Evolutionary conservation across 192 early-diverging fungal genomes (phyloP), one percentile per base, ranked within the genome.

Genomic region (Coemansia sp.): DNA sequence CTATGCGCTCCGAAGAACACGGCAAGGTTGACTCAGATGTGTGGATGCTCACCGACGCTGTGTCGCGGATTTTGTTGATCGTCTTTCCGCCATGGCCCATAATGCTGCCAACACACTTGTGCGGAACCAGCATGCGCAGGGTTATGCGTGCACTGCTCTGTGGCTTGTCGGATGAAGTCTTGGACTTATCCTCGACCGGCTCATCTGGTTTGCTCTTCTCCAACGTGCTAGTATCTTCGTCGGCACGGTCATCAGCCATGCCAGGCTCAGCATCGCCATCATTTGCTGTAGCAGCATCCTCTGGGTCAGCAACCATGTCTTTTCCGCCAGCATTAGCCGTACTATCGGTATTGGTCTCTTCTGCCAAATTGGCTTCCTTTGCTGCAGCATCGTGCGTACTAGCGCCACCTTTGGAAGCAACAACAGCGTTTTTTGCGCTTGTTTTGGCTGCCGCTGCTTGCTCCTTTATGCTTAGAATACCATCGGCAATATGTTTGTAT

Each of bases 21-120:
- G 69, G 73, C 26, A 81, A 67, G 7, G 74, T 72, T 11, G 65
- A 56, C 53, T 81, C 78, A 11, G 73, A 75, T 0, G 78, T 81
- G 54, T 75, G 78, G 47, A 81, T 81, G 57, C 52, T 66, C 45
- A 81, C 73, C 4, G 60, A 61, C 3, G 78, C 47, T 14, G 39
- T 45, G 12, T 75, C 69, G 52, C 78, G 69, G 43, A 81, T 75
- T 49, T 58, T 65, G 69, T 75, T 81, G 60, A 81, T 81, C 11
- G 73, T 70, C 61, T 51, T 64, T 38, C 78, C 78, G 63, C 69
- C 74, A 54, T 75, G 78, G 51, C 78, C 78, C 78, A 81, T 81
- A 55, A 81, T 73, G 55, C 73, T 81, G 62, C 78, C 78, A 45
- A 81, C 70, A 59, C 78, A 81, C 58, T 67, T 72, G 66, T 76